Conservation (phyloP, 257 asterid species). For the Petunia secreta region DNA sequence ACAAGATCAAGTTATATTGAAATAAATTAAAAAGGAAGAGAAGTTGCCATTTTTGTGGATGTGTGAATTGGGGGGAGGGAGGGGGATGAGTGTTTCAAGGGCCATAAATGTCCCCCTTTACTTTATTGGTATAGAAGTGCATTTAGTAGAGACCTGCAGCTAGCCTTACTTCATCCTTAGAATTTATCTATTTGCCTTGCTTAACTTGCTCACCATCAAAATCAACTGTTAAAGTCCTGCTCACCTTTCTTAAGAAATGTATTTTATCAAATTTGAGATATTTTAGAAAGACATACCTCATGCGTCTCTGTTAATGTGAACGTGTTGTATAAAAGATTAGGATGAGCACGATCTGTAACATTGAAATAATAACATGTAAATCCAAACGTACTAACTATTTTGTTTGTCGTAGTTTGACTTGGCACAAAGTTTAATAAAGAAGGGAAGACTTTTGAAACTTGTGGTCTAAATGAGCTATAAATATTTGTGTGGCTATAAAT, state of each 20-base stretch:
- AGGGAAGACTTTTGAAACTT: too few relatives aligned
- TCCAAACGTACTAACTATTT: too few relatives aligned
- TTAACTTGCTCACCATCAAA: constrained; percentile 24
- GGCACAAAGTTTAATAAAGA: too few relatives aligned
- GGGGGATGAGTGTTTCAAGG: not conserved
- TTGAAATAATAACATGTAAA: too few relatives aligned
- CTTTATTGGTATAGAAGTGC: constrained; percentile 35
- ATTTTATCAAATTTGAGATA: too few relatives aligned
- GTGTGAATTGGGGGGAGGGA: not conserved
- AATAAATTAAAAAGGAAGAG: not conserved
- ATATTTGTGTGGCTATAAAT: too few relatives aligned
- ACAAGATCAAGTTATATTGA: constrained; percentile 13
- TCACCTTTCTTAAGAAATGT: not conserved
- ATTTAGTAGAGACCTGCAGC: constrained; percentile 36
- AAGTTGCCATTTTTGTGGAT: constrained; percentile 6
- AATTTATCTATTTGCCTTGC: not conserved
- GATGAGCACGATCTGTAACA: too few relatives aligned
- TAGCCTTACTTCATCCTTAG: constrained; percentile 22
- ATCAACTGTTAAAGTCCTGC: not conserved
- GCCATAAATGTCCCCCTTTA: constrained; percentile 20
- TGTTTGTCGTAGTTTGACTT: too few relatives aligned
- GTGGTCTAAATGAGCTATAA: too few relatives aligned
- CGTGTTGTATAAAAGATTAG: too few relatives aligned
- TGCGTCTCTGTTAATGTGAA: too few relatives aligned
- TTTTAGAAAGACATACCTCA: not conserved